phyloP scores from a whole-genome alignment of 306 rosid genomes.

The Medicago truncatula region MtrunA17r5.0-ANR NC_053044.1:42524501-42525000 shows the following conservation, averaged over 20 bases:
- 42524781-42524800: conserved; percentile 25
- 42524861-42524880: conserved; percentile 17
- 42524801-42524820: background rate
- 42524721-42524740: conserved; percentile 42
- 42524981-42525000: conserved; percentile 20
- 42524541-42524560: conserved; percentile 16
- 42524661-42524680: background rate
- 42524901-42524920: conserved; percentile 18
- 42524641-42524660: conserved; percentile 29
- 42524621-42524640: conserved; percentile 33
- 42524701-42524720: conserved; percentile 10
- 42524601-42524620: conserved; percentile 23
- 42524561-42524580: conserved; percentile 35
- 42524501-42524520: conserved; percentile 40
- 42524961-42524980: background rate
- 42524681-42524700: conserved; percentile 3
- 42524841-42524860: too few species aligned
- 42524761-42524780: conserved; percentile 45
- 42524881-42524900: conserved; percentile 10
- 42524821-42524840: conserved; percentile 28
- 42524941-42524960: background rate
- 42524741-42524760: conserved; percentile 43
- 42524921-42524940: background rate
- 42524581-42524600: conserved; percentile 37
- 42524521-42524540: conserved; percentile 37